Conservation (phyloP, 768 basidiomycete species). For the Lactarius quietus region DNA sequence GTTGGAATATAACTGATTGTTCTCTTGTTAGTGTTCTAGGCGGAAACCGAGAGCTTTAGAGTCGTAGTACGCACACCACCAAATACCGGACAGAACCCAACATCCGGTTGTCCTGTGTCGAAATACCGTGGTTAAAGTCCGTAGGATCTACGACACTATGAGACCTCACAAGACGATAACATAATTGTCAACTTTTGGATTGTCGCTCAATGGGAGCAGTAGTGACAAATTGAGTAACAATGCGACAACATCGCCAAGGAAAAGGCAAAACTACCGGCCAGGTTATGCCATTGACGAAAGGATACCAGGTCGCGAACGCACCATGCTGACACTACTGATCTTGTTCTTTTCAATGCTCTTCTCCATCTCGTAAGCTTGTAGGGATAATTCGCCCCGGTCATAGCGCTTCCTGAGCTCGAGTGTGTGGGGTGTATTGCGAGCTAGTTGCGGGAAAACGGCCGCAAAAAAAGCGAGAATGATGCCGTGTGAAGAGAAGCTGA, state of each 20-base stretch:
- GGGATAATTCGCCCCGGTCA: slow-evolving; percentile 54
- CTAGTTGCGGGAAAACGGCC: slow-evolving; percentile 75
- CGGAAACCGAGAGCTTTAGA: background rate
- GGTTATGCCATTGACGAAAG: background rate
- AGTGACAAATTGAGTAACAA: slow-evolving; percentile 66
- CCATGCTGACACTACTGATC: slow-evolving; percentile 82
- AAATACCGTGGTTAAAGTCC: background rate
- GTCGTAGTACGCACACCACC: slow-evolving; percentile 70
- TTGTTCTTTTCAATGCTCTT: slow-evolving; percentile 81
- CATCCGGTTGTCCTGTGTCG: slow-evolving; percentile 59
- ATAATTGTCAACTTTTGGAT: slow-evolving; percentile 72
- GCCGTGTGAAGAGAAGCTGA: slow-evolving; percentile 75
- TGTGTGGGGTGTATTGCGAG: slow-evolving; percentile 68
- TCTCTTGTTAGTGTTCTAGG: background rate
- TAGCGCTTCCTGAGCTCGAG: slow-evolving; percentile 51
- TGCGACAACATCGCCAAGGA: slow-evolving; percentile 67
- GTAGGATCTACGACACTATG: too few relatives aligned
- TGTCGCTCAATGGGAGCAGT: slow-evolving; percentile 54
- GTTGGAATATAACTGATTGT: slow-evolving; percentile 69
- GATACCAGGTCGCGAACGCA: slow-evolving; percentile 31
- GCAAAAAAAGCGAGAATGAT: slow-evolving; percentile 81
- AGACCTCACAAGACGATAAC: slow-evolving; percentile 59
- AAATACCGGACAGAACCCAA: slow-evolving; percentile 76
- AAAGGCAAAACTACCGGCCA: slow-evolving; percentile 67
- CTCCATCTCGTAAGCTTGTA: slow-evolving; percentile 65